phyloP scores from a whole-genome alignment of 148 eudicot species.

The Camellia sinensis region DNA sequence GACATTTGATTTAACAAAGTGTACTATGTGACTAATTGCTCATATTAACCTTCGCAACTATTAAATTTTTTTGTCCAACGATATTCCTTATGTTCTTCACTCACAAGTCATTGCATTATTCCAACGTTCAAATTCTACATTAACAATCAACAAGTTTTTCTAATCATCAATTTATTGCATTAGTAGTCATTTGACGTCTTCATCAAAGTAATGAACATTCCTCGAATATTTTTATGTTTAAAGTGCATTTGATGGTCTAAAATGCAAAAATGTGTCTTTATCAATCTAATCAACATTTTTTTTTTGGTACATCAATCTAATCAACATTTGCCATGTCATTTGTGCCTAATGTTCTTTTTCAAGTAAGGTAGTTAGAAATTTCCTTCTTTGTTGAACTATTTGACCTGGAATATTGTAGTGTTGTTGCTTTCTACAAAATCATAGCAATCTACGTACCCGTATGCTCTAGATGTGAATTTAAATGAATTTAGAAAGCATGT shows the following conservation, averaged over 20 bases:
- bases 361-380: neutral
- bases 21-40: neutral
- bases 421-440: neutral
- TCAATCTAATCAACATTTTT: neutral
- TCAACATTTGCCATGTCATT: neutral
- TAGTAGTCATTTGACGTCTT: neutral
- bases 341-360: neutral
- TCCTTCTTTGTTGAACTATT: neutral
- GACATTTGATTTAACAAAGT: neutral
- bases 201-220: neutral
- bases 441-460: neutral
- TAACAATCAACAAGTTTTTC: neutral
- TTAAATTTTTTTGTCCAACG: neutral
- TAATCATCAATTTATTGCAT: neutral
- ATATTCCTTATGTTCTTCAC: neutral
- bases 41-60: neutral
- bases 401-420: neutral
- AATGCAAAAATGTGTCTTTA: neutral
- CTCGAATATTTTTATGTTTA: neutral
- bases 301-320: neutral
- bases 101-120: neutral
- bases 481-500: neutral
- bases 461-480: neutral
- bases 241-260: neutral
- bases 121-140: neutral